Percentiles rank a stretch among this genome's conserved stretches.
These are phyloP conservation scores for Macrophomina phaseolina DNA, from an alignment of 2,329 filamentous ascomycete species.

Conservation along the genomic window DNA sequence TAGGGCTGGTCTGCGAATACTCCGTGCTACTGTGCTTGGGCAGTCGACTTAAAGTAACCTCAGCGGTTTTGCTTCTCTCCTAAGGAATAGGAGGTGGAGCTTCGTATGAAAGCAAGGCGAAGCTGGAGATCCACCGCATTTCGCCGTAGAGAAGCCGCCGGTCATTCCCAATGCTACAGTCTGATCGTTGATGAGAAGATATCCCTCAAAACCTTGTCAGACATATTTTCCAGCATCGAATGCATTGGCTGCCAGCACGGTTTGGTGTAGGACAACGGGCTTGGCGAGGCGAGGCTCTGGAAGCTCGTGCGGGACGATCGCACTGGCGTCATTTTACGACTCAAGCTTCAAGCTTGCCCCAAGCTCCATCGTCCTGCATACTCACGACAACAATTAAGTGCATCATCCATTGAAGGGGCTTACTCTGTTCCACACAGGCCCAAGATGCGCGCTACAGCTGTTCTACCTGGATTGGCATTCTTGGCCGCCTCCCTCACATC, in stretches of 20 bases:
- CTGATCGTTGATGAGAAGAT: no score
- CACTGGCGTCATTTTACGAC: conserved; percentile 20
- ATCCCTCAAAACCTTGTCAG: no score
- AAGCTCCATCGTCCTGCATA: background rate
- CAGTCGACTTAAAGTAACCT: no score
- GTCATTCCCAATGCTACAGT: no score
- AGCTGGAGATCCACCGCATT: no score
- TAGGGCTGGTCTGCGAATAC: no score
- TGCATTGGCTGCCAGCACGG: background rate
- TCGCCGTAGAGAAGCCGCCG: no score
- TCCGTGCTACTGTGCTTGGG: no score
- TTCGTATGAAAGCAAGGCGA: no score
- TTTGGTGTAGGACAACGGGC: background rate
- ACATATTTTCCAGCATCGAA: background rate
- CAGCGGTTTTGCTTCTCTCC: no score
- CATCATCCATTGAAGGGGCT: background rate
- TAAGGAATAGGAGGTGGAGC: no score
- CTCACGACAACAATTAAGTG: background rate
- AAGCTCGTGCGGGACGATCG: conserved; percentile 9
- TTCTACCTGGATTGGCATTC: background rate
- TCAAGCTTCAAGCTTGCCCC: background rate
- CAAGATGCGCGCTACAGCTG: conserved; percentile 9
- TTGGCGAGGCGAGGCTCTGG: conserved; percentile 20
- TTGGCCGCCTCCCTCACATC: background rate
- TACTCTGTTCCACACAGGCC: background rate